A percentile compares a stretch with the other conserved stretches of the same genome.
These are phyloP conservation scores for Aechmea fasciata DNA, from an alignment of 176 grass and related monocot genomes.

Conservation along the genomic window DNA sequence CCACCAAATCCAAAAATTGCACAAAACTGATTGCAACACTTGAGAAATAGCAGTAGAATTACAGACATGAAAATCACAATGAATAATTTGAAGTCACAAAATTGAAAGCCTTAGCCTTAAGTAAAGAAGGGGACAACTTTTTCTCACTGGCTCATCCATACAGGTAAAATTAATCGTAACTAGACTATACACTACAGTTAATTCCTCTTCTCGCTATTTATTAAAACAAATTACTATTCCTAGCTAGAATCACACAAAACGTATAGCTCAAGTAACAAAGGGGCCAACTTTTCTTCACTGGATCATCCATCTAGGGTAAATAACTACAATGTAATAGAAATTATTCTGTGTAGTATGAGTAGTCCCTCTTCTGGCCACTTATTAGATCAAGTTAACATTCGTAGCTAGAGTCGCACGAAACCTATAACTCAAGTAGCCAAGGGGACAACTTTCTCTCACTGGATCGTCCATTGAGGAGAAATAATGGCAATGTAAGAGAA, in stretches of 20 bases:
- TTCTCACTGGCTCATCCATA: not conserved
- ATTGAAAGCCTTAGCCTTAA: not conserved
- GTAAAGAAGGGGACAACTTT: not conserved
- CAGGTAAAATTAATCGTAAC: not conserved
- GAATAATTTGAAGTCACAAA: not conserved
- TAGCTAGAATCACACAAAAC: too few relatives aligned
- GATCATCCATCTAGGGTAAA: not conserved
- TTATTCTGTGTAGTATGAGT: not conserved
- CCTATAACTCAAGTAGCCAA: not conserved
- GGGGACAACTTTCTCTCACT: not conserved
- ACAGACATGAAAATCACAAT: too few relatives aligned
- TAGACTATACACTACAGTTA: not conserved
- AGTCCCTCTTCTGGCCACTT: not conserved
- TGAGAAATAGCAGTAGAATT: too few relatives aligned
- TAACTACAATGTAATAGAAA: not conserved
- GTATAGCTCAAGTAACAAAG: not conserved
- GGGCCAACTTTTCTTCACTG: not conserved
- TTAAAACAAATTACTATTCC: too few relatives aligned
- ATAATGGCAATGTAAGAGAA: too few relatives aligned
- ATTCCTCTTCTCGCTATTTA: not conserved
- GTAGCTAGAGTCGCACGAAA: too few relatives aligned
- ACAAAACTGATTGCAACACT: too few relatives aligned
- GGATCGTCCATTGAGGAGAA: not conserved
- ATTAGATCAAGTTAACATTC: too few relatives aligned
- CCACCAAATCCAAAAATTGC: too few relatives aligned